These are phyloP conservation scores for Lactarius evosmus DNA, from an alignment of 768 basidiomycete species.

Conservation along the genomic window DNA sequence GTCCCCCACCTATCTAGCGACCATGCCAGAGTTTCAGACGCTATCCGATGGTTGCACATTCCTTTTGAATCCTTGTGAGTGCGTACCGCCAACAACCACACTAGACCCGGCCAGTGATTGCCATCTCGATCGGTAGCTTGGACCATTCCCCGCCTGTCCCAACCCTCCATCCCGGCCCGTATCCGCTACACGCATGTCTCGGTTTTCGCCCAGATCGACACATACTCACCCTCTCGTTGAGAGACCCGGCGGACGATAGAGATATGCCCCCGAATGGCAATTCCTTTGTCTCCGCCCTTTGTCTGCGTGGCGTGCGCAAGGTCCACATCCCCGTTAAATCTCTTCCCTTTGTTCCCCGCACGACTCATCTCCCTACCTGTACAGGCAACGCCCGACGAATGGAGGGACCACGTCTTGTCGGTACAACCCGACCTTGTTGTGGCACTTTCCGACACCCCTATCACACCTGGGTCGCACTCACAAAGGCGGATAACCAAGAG, in stretches of 20 bases:
- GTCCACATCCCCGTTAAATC: conserved; percentile 37
- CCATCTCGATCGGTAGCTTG: conserved; percentile 46
- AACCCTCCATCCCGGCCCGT: conserved; percentile 48
- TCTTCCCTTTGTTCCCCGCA: not conserved
- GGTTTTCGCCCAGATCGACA: conserved; percentile 50
- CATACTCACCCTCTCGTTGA: conserved; percentile 55
- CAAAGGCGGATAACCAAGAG: conserved; percentile 78
- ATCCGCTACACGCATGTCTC: conserved; percentile 63
- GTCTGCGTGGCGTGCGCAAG: conserved; percentile 69
- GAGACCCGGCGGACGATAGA: conserved; percentile 61
- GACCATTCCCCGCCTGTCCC: conserved; percentile 67
- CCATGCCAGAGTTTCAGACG: conserved; percentile 44
- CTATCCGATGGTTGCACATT: conserved; percentile 62
- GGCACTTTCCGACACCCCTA: conserved; percentile 67
- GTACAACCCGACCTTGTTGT: conserved; percentile 68
- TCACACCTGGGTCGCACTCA: conserved; percentile 61
- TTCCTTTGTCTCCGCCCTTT: conserved; percentile 50
- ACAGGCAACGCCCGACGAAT: conserved; percentile 56
- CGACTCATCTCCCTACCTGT: conserved; percentile 1
- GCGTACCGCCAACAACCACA: conserved; percentile 1
- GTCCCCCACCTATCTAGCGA: conserved; percentile 73
- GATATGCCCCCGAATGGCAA: conserved; percentile 76
- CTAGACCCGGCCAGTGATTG: not conserved
- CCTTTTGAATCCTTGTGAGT: conserved; percentile 81
- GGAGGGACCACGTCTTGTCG: conserved; percentile 50